Base-by-base conservation (phyloP, 169 alveolate genomes). In the Plasmodium cynomolgi region DNA sequence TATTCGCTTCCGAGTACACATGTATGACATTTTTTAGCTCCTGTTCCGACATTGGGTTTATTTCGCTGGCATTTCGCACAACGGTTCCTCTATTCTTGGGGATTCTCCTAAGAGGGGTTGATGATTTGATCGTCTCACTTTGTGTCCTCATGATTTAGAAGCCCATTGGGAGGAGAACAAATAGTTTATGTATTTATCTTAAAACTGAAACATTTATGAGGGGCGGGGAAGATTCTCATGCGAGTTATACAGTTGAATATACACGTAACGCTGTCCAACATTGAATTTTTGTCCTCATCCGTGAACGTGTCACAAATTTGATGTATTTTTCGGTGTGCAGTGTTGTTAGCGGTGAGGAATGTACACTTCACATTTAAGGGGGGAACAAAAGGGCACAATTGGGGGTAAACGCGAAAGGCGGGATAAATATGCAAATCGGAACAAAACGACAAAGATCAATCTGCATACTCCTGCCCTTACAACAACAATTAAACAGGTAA, bases 1-100 rank as follows among this genome's bases (percentile, higher is more conserved):
- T 82, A 79, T 91, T 91, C 73, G 95, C 95, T 17, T 83, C 95
- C 33, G 95, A 72, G 56, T 91, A 91, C 58, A 91, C 95, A n/a
- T 81, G 85, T 39, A 91, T 83, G 31, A 91, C 92, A 91, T 91
- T 91, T 91, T 91, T 91, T 72, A 91, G 56, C 75, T 91, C 95
- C 71, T 91, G 83, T 58, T 91, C 81, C n/a, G 95, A 82, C 50
- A 91, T 23, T 20, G 95, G 95, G 62, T 91, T 91, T 81, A 54
- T 34, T 81, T 91, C 95, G 44, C 71, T 91, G 29, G 41, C 80
- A 33, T 83, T 75, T 82, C 81, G 73, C 44, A 91, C 95, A 82
- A 82, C 92, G 20, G 92, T 83, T 79, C 95, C 95, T 82, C 95
- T 91, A 39, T 91, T 91, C 44, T 71, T 81, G 37, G 95, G 95